Percentiles rank a stretch among this genome's conserved stretches.
These are phyloP conservation scores for Penicillium crustosum DNA, from an alignment of 2,329 filamentous ascomycete genomes.

Conservation along the genomic window DNA sequence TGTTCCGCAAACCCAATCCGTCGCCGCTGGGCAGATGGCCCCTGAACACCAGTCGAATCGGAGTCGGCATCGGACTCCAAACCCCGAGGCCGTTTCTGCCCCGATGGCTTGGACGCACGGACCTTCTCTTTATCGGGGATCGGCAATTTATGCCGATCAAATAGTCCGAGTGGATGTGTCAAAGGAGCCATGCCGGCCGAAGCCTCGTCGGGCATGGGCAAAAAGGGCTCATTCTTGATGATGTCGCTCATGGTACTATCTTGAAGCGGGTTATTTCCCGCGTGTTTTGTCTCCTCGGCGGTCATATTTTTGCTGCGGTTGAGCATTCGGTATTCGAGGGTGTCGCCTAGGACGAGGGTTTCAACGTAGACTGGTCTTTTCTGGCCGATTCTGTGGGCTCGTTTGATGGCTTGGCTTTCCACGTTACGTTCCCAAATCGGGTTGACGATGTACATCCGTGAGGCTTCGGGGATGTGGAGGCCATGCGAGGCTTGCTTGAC, in stretches of 20 bases:
- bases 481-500: conserved; percentile 86
- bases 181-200: conserved; percentile 30
- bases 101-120: background rate
- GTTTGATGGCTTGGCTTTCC: conserved; percentile 87
- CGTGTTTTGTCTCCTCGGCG: conserved; percentile 54
- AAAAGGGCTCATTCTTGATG: conserved; percentile 56
- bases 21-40: background rate
- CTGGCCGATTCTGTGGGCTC: conserved; percentile 85
- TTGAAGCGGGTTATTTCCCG: conserved; percentile 59
- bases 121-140: conserved; percentile 32
- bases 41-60: background rate
- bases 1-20: conserved; percentile 14
- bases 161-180: conserved; percentile 34
- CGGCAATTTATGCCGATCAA: conserved; percentile 40
- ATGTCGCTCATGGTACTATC: conserved; percentile 59
- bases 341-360: conserved; percentile 75
- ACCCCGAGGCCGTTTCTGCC: background rate
- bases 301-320: conserved; percentile 73
- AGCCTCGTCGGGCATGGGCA: conserved; percentile 43
- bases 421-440: conserved; percentile 82
- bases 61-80: conserved; percentile 1
- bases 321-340: conserved; percentile 82
- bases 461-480: conserved; percentile 79
- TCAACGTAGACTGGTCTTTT: conserved; percentile 76
- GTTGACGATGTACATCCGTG: conserved; percentile 83